phyloP scores from a whole-genome alignment of 345 rosid genomes.

The Sisymbrium irio region DNA sequence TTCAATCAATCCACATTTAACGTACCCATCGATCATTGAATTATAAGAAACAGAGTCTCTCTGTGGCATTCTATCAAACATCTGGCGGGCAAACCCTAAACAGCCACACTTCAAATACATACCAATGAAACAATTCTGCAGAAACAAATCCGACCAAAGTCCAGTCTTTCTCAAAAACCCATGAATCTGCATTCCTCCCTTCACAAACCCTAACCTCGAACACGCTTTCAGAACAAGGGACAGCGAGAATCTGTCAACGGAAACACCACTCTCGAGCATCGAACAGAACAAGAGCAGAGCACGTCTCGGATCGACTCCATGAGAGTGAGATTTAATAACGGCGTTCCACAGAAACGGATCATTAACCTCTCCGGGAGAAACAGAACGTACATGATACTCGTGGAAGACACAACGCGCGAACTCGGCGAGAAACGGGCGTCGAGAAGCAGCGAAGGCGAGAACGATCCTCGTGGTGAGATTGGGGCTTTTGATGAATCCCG shows the following conservation, averaged over 20 bases:
- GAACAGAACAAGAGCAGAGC: conserved; percentile 37
- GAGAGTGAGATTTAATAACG: conserved; percentile 39
- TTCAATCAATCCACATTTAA: conserved; percentile 46
- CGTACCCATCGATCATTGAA: conserved; percentile 49
- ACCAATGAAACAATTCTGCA: conserved; percentile 40
- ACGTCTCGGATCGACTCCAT: conserved; percentile 34
- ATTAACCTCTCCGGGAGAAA: neutral
- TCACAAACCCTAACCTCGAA: conserved; percentile 26
- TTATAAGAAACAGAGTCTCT: conserved; percentile 47
- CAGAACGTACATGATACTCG: conserved; percentile 13
- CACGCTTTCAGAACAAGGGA: conserved; percentile 46
- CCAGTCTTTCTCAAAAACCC: conserved; percentile 42
- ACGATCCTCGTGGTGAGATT: conserved; percentile 38
- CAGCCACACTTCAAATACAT: conserved; percentile 40
- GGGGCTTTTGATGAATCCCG: conserved; percentile 33
- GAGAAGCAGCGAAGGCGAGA: conserved; percentile 36
- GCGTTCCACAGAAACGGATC: conserved; percentile 47
- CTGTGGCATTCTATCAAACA: conserved; percentile 38
- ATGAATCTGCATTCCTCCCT: conserved; percentile 42
- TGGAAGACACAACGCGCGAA: conserved; percentile 39
- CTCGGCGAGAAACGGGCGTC: conserved; percentile 24
- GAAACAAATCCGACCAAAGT: conserved; percentile 40
- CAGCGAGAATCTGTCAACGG: conserved; percentile 33
- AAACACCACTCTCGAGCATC: conserved; percentile 40
- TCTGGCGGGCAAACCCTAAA: conserved; percentile 35